Conservation (phyloP, 2,329 filamentous ascomycete genomes). For the Ophiostoma montium region DNA sequence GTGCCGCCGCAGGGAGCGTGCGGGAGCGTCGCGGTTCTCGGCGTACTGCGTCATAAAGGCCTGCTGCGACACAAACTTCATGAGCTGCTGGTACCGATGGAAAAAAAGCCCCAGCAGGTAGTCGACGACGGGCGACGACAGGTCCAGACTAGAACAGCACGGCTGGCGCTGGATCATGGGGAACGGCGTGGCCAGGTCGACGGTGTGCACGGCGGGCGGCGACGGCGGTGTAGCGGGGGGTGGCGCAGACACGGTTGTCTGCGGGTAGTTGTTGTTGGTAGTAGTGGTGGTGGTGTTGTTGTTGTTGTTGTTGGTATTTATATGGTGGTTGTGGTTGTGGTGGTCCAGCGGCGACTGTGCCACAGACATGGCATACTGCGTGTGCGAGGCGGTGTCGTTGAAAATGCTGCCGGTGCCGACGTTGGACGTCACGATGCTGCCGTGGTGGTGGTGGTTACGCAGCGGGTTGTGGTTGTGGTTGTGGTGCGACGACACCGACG, state of each 20-base stretch:
- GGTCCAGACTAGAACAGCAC: not conserved
- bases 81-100: conserved; percentile 8
- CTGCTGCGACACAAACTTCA: conserved; percentile 8
- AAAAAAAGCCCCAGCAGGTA: conserved; percentile 8
- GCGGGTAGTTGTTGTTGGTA: too few relatives aligned
- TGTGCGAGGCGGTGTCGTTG: not conserved
- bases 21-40: not conserved
- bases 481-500: not conserved
- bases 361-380: not conserved
- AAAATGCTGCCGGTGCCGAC: not conserved
- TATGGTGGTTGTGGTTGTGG: not conserved
- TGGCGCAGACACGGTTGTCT: not conserved
- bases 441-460: not conserved
- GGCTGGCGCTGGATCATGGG: not conserved
- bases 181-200: not conserved
- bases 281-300: not conserved
- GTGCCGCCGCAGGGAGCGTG: not conserved
- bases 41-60: conserved; percentile 4
- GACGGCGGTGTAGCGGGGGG: not conserved
- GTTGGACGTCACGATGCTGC: not conserved
- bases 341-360: not conserved
- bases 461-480: not conserved
- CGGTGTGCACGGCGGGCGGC: not conserved
- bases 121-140: conserved; percentile 5
- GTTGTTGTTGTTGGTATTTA: too few relatives aligned